phyloP scores from a whole-genome alignment of 257 asterid species.

The Solanum bulbocastanum region DNA sequence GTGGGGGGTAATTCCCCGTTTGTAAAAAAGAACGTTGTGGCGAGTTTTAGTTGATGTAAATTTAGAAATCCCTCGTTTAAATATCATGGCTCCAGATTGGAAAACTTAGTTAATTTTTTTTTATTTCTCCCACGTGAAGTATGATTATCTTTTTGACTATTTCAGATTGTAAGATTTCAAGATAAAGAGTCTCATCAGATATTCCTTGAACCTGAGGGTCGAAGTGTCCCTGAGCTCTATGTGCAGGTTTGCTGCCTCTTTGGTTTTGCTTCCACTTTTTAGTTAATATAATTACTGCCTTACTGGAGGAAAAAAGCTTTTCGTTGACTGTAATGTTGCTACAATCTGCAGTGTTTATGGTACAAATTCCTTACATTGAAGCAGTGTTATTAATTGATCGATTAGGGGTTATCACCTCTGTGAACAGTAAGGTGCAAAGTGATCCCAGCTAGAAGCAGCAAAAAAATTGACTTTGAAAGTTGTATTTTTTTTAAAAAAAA shows the following conservation, averaged over 20 bases:
- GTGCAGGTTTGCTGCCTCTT: conserved; percentile 60
- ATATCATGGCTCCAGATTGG: neutral
- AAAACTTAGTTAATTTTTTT: neutral
- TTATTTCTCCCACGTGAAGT: neutral
- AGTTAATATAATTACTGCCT: neutral
- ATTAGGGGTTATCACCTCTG: neutral
- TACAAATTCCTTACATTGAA: neutral
- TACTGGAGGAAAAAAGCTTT: neutral
- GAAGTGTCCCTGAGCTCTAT: conserved; percentile 91
- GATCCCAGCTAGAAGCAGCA: neutral
- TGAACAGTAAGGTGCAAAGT: neutral
- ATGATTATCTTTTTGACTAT: conserved; percentile 7
- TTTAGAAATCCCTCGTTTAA: neutral
- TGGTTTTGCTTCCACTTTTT: conserved; percentile 3
- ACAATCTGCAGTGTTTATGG: neutral
- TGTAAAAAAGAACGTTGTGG: neutral
- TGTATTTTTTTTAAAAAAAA: neutral
- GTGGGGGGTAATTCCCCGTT: neutral
- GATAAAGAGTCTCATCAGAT: conserved; percentile 98
- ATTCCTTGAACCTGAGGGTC: conserved; percentile 97
- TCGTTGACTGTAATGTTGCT: neutral
- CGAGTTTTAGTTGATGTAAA: neutral
- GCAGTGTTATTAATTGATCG: neutral
- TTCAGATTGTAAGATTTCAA: conserved; percentile 86
- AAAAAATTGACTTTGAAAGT: neutral